Conservation (phyloP, 2,329 filamentous ascomycete genomes). For the Colletotrichum phormii region DNA sequence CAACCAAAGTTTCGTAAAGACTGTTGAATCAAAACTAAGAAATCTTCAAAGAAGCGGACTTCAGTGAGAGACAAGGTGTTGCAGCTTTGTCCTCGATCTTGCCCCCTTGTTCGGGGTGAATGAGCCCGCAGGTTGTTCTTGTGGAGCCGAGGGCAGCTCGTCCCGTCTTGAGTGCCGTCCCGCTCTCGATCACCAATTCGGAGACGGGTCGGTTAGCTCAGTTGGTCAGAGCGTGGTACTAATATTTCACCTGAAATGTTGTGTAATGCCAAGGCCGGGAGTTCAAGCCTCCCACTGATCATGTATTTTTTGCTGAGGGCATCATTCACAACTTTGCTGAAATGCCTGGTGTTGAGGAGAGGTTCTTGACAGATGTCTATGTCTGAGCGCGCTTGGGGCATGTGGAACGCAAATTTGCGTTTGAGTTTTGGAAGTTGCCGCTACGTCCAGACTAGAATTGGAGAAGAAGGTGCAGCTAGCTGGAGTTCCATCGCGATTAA, state of each 20-base stretch:
- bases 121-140: not conserved
- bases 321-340: not conserved
- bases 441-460: not conserved
- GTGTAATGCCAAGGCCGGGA: constrained; percentile 34
- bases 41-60: not conserved
- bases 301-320: not conserved
- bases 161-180: not conserved
- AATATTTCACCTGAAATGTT: constrained; percentile 30
- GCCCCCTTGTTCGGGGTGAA: not conserved
- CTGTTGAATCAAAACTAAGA: not conserved
- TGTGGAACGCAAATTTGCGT: not conserved
- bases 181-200: accelerated
- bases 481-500: too few species aligned
- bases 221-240: constrained; percentile 37
- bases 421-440: not conserved
- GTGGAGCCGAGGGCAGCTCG: not conserved
- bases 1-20: not conserved
- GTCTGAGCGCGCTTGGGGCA: not conserved
- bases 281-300: constrained; percentile 37
- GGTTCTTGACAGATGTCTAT: not conserved
- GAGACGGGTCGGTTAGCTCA: constrained; percentile 34
- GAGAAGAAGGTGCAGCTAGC: not conserved
- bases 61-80: not conserved
- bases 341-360: not conserved
- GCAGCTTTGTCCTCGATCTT: not conserved